A percentile compares a stretch with the other conserved stretches of the same genome.
phyloP scores from a whole-genome alignment of 2,329 filamentous ascomycete genomes.

The Hypoxylon sp. region DNA sequence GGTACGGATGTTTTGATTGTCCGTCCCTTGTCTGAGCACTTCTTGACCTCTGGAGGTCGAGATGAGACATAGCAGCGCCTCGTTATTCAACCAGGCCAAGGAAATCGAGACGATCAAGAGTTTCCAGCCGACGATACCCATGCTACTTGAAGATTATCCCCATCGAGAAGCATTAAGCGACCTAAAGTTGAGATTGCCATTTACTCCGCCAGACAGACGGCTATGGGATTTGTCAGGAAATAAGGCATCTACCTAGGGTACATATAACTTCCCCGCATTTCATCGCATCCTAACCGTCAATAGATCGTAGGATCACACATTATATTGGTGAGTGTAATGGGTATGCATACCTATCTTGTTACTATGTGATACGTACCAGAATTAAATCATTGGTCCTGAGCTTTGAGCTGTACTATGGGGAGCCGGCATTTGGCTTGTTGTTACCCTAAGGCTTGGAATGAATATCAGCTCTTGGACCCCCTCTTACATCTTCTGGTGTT shows the following conservation, averaged over 20 bases:
- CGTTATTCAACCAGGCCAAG: not conserved
- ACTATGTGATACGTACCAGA: not conserved
- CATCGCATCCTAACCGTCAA: constrained; percentile 5
- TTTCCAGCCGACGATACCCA: not conserved
- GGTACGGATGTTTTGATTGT: constrained; percentile 63
- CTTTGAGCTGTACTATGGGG: not conserved
- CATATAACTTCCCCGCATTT: constrained; percentile 18
- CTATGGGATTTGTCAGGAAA: not conserved
- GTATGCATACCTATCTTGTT: not conserved
- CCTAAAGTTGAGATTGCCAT: not conserved
- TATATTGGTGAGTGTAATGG: not conserved
- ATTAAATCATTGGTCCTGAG: not conserved
- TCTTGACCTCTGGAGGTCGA: not conserved
- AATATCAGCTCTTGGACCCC: not conserved
- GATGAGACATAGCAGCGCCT: not conserved
- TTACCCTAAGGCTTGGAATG: not conserved
- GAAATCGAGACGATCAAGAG: not conserved
- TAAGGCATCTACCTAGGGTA: not conserved
- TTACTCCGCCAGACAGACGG: not conserved
- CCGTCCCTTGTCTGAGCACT: constrained; percentile 45
- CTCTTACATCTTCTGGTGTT: not conserved
- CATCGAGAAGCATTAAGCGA: not conserved
- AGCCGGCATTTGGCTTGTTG: not conserved
- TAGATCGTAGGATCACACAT: constrained; percentile 18
- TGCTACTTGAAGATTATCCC: not conserved